Evolutionary conservation across 2,329 filamentous ascomycete genomes (phyloP).

Genomic region (Beauveria asiatica): DNA sequence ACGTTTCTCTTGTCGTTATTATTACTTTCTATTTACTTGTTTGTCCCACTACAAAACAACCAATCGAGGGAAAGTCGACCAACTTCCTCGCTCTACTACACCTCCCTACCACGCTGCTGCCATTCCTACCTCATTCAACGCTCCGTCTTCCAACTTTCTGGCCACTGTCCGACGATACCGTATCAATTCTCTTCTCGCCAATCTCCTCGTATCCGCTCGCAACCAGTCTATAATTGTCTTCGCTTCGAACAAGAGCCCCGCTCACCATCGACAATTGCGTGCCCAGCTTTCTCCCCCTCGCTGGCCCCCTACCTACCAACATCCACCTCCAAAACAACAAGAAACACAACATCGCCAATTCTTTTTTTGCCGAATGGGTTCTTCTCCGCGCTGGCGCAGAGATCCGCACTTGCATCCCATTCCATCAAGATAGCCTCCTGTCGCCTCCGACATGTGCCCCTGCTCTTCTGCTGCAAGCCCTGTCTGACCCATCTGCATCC

Average conservation of each 20-base stretch:
- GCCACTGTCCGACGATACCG: background rate
- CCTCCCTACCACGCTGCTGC: background rate
- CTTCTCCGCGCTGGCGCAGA: conserved; percentile 8
- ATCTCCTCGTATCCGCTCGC: background rate
- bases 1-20: background rate
- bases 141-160: background rate
- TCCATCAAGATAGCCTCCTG: background rate
- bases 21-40: background rate
- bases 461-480: background rate
- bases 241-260: background rate
- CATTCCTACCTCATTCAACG: background rate
- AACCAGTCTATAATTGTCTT: background rate
- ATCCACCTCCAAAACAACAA: background rate
- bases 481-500: conserved; percentile 3
- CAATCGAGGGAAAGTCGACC: background rate
- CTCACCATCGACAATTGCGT: background rate
- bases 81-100: background rate
- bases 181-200: background rate
- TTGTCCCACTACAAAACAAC: background rate
- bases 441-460: conserved; percentile 1
- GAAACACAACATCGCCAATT: background rate
- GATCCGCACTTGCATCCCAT: background rate
- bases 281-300: background rate
- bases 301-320: background rate
- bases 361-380: background rate